phyloP scores from a whole-genome alignment of 768 basidiomycete genomes.

The Lepiota venenata region DNA sequence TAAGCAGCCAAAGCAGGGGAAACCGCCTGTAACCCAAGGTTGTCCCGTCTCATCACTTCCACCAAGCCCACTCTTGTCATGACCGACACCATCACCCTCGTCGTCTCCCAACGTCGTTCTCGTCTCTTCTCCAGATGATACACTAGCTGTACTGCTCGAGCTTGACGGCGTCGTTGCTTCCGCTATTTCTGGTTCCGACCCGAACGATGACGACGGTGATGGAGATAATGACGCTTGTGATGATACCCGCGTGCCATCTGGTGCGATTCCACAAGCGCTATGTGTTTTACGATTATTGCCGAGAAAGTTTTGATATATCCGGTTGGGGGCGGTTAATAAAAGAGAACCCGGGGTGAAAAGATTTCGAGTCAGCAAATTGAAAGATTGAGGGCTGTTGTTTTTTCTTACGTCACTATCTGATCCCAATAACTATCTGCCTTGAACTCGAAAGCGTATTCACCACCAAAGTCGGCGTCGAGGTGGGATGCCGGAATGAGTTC shows the following conservation, averaged over 20 bases:
- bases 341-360: not conserved
- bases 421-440: slow-evolving; percentile 77
- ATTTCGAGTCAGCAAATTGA: not conserved
- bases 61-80: no score
- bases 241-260: slow-evolving; percentile 48
- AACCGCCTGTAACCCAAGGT: no score
- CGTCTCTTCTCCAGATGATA: not conserved
- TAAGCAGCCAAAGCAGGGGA: no score
- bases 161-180: slow-evolving; percentile 5
- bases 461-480: slow-evolving; percentile 82
- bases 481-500: slow-evolving; percentile 75
- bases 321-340: not conserved
- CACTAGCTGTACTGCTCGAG: not conserved
- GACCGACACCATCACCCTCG: not conserved
- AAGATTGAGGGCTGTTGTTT: not conserved
- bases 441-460: slow-evolving; percentile 70
- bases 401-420: slow-evolving; percentile 62
- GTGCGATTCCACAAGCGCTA: slow-evolving; percentile 53
- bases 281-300: not conserved
- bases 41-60: no score
- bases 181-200: not conserved
- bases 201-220: no score
- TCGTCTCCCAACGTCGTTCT: not conserved
- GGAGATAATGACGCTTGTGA: not conserved
- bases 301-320: not conserved